Percentiles rank a stretch among this genome's conserved stretches.
phyloP scores from a whole-genome alignment of 495 filamentous ascomycete species.

The Xylaria nigripes region DNA sequence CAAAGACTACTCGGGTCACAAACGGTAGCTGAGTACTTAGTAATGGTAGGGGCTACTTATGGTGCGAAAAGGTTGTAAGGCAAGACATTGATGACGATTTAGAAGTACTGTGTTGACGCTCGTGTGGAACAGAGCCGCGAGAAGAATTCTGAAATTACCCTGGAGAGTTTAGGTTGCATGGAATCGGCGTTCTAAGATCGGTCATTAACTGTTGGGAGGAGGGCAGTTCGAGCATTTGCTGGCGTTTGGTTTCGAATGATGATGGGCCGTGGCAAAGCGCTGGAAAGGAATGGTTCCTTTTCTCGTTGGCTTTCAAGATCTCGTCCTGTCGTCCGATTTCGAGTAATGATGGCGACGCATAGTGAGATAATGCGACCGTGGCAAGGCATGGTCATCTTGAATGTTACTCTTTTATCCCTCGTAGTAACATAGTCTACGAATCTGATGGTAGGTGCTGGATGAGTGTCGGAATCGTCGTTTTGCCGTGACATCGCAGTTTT shows the following conservation, averaged over 20 bases:
- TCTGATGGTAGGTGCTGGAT: background rate
- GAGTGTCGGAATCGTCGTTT: too few relatives aligned
- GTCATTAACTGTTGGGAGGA: background rate
- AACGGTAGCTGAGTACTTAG: too few relatives aligned
- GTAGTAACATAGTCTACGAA: too few relatives aligned
- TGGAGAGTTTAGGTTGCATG: background rate
- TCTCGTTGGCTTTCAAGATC: background rate
- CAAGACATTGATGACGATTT: background rate
- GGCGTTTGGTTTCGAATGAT: constrained; percentile 1
- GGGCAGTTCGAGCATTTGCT: background rate
- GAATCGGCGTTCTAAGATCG: constrained; percentile 3
- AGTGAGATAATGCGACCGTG: background rate
- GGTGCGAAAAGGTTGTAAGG: background rate
- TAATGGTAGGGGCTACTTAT: too few relatives aligned
- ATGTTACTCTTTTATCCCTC: background rate
- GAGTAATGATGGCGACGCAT: background rate
- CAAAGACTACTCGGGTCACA: constrained; percentile 66
- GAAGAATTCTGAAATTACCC: background rate
- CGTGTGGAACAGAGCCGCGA: background rate
- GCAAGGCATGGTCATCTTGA: background rate
- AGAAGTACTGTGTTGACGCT: background rate
- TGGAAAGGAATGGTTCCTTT: background rate
- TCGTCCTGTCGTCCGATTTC: background rate
- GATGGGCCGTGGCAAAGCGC: background rate
- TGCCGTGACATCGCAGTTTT: too few relatives aligned